Evolutionary conservation across 1,284 basidiomycete species (phyloP).

Genomic region (Cutaneotrichosporon sp.): DNA sequence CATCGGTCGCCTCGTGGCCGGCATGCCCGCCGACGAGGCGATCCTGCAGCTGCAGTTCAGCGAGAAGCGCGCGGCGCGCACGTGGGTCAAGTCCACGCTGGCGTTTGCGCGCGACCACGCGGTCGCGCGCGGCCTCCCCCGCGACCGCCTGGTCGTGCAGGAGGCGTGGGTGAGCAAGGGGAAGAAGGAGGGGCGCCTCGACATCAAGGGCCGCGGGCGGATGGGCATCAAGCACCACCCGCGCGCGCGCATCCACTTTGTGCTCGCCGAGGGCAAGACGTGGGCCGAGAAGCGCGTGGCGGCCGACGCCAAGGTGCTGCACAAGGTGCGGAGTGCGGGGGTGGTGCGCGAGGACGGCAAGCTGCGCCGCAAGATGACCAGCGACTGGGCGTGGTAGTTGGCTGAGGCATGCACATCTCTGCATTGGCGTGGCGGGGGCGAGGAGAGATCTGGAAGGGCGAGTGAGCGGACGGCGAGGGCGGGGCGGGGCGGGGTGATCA

Average conservation of each 20-base stretch:
- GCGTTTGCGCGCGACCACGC: conserved; percentile 87
- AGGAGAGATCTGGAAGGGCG: too few species aligned
- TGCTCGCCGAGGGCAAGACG: conserved; percentile 82
- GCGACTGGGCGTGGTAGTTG: conserved; percentile 73
- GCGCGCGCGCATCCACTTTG: conserved; percentile 72
- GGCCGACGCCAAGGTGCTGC: conserved; percentile 67
- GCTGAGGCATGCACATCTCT: not conserved
- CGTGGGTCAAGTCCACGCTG: conserved; percentile 82
- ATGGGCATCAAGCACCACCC: conserved; percentile 77
- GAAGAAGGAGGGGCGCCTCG: conserved; percentile 64
- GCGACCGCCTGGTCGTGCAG: conserved; percentile 77
- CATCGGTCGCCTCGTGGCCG: conserved; percentile 81
- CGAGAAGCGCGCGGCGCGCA: conserved; percentile 78
- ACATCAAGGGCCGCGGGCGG: conserved; percentile 82
- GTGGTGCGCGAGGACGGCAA: conserved; percentile 75
- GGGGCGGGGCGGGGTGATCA: too few species aligned
- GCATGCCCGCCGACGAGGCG: conserved; percentile 87
- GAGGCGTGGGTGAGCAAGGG: conserved; percentile 95
- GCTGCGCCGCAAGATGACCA: conserved; percentile 68
- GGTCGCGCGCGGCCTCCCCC: conserved; percentile 72
- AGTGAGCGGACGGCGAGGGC: too few species aligned
- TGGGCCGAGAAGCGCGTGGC: conserved; percentile 67
- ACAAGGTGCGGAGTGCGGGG: conserved; percentile 75
- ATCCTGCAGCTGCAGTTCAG: conserved; percentile 96
- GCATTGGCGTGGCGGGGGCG: too few species aligned